Conservation (phyloP, 148 eudicot genomes). For the Salicornia ramosissima region DNA sequence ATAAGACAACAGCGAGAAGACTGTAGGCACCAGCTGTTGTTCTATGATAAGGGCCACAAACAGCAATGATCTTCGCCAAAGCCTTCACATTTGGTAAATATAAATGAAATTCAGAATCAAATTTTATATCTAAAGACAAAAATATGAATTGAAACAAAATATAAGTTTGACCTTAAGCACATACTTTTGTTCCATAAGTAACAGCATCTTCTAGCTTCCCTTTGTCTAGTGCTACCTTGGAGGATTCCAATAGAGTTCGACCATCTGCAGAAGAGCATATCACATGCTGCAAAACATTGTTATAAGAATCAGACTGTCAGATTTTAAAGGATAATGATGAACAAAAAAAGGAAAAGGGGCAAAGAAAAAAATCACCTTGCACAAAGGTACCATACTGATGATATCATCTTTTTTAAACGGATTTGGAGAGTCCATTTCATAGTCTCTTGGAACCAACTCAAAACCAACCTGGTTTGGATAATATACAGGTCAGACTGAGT, state of each 20-base stretch:
- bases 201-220: conserved; percentile 99
- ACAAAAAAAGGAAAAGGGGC: not conserved
- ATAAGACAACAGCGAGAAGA: conserved; percentile 93
- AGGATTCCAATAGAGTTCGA: conserved; percentile 76
- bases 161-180: not conserved
- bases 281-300: conserved; percentile 57
- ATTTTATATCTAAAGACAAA: not conserved
- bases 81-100: conserved; percentile 51
- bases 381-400: conserved; percentile 82
- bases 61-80: conserved; percentile 89
- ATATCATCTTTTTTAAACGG: conserved; percentile 82
- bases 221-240: conserved; percentile 92
- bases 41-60: conserved; percentile 97
- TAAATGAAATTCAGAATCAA: not conserved
- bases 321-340: not conserved
- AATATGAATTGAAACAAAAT: not conserved
- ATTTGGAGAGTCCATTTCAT: conserved; percentile 66
- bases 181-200: conserved; percentile 79
- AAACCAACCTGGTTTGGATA: conserved; percentile 64
- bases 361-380: conserved; percentile 60
- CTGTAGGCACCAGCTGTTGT: conserved; percentile 96
- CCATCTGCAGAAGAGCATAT: conserved; percentile 96
- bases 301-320: conserved; percentile 5
- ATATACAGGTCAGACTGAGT: not conserved
- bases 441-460: conserved; percentile 90